phyloP scores from a whole-genome alignment of 345 rosid species.

The Arabidopsis thaliana region TAIR10.1 NC_003074.8:6618001-6618500 shows the following conservation, averaged over 20 bases:
- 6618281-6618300: not conserved
- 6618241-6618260: not conserved
- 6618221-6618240: not conserved
- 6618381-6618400: not conserved
- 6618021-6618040: not conserved
- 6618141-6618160: not conserved
- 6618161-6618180: not conserved
- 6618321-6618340: not conserved
- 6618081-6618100: not conserved
- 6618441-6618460: not conserved
- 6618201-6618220: not conserved
- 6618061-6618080: not conserved
- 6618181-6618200: constrained; percentile 16
- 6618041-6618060: not conserved
- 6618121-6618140: not conserved
- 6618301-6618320: not conserved
- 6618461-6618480: too few relatives aligned
- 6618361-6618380: not conserved
- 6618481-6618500: not conserved
- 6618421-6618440: constrained; percentile 9
- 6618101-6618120: not conserved
- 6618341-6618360: not conserved
- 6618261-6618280: constrained; percentile 2
- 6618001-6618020: constrained; percentile 26
- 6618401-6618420: not conserved